A percentile compares a stretch with the other conserved stretches of the same genome.
Conservation (phyloP, 2,329 filamentous ascomycete species). For the Trichoderma sp. region DNA sequence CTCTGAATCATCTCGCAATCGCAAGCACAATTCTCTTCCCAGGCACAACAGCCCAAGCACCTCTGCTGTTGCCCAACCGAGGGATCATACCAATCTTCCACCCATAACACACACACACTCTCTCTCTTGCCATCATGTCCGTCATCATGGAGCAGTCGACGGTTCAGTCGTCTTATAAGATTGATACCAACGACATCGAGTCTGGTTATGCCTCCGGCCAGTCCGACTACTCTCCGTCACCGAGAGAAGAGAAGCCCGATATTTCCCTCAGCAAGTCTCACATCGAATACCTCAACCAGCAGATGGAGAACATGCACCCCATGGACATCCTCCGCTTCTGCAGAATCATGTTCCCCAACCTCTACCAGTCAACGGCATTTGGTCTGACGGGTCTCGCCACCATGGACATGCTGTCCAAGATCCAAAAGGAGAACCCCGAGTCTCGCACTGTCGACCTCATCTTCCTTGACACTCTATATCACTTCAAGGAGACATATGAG, state of each 20-base stretch:
- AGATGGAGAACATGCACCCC: constrained; percentile 83
- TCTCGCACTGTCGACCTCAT: constrained; percentile 63
- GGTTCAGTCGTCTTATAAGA: constrained; percentile 43
- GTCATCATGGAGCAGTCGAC: constrained; percentile 38
- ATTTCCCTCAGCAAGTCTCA: constrained; percentile 86
- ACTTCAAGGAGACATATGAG: constrained; percentile 74
- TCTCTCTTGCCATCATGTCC: constrained; percentile 30
- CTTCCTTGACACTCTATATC: constrained; percentile 82
- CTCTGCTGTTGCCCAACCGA: neutral
- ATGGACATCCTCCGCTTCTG: constrained; percentile 91
- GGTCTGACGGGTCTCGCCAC: constrained; percentile 78
- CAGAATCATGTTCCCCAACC: constrained; percentile 82
- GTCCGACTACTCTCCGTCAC: constrained; percentile 40
- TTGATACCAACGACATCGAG: constrained; percentile 55
- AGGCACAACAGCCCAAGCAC: neutral
- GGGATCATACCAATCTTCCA: neutral
- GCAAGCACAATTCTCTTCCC: neutral
- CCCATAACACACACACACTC: neutral
- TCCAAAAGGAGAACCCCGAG: constrained; percentile 61
- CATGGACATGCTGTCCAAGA: constrained; percentile 80
- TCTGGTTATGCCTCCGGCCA: constrained; percentile 77
- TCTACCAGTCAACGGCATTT: constrained; percentile 85
- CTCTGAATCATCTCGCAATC: neutral
- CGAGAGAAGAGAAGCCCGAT: constrained; percentile 51
- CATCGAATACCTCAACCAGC: constrained; percentile 84